These are phyloP conservation scores for Tardiomyces blankii DNA, from an alignment of 1,139 yeast species.

Conservation along the genomic window DNA sequence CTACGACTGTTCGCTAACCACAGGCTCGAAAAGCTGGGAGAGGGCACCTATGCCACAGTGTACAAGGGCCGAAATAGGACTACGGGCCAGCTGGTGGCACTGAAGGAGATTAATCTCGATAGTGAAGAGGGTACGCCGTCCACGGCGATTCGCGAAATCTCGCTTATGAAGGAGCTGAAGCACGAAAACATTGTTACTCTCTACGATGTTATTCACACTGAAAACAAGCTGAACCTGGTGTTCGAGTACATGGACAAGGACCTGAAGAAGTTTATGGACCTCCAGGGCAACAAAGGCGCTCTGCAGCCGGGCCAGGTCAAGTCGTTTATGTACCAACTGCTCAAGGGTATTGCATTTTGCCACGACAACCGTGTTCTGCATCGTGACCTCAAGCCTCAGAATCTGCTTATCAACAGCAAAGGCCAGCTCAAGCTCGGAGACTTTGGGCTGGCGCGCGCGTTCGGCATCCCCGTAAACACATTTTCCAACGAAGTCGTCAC, in stretches of 20 bases:
- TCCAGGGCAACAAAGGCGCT: slow-evolving; percentile 70
- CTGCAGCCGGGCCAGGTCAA: slow-evolving; percentile 70
- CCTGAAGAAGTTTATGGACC: slow-evolving; percentile 88
- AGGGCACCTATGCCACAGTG: slow-evolving; percentile 97
- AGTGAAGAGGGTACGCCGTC: slow-evolving; percentile 98
- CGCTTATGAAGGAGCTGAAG: slow-evolving; percentile 90
- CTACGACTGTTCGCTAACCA: slow-evolving; percentile 5
- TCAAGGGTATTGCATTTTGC: slow-evolving; percentile 86
- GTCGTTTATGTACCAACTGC: slow-evolving; percentile 84
- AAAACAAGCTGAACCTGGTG: slow-evolving; percentile 85
- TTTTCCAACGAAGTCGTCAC: slow-evolving; percentile 97
- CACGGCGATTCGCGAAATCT: slow-evolving; percentile 93
- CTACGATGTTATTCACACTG: slow-evolving; percentile 94
- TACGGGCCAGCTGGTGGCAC: slow-evolving; percentile 87
- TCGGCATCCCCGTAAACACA: slow-evolving; percentile 96
- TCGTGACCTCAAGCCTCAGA: slow-evolving; percentile 94
- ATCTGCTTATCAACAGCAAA: slow-evolving; percentile 71
- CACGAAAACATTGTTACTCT: slow-evolving; percentile 89
- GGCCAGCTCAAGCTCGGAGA: slow-evolving; percentile 95
- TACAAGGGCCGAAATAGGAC: slow-evolving; percentile 89
- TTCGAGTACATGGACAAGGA: slow-evolving; percentile 94
- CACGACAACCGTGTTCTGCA: slow-evolving; percentile 92
- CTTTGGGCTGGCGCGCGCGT: slow-evolving; percentile 94
- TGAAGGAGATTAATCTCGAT: slow-evolving; percentile 88
- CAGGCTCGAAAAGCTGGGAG: slow-evolving; percentile 80